Percentiles rank a stretch among this genome's conserved stretches.
phyloP scores from a whole-genome alignment of 805 yeast genomes.

The Ogataea minuta region DNA sequence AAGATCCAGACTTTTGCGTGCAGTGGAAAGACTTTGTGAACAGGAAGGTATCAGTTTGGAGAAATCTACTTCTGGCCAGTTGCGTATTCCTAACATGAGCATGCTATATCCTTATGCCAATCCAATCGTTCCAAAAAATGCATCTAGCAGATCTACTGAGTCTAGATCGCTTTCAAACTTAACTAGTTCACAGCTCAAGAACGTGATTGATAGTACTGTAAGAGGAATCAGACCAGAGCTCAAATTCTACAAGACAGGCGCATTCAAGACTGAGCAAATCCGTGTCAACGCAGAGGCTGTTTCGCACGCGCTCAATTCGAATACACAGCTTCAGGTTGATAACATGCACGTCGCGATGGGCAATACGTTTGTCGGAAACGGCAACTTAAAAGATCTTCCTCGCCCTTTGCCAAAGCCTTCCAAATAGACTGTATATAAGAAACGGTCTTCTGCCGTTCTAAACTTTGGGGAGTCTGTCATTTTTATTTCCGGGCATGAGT shows the following conservation, averaged over 20 bases:
- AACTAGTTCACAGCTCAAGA: constrained; percentile 21
- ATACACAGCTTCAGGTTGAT: constrained; percentile 33
- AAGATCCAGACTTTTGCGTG: constrained; percentile 30
- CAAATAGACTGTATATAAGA: constrained; percentile 11
- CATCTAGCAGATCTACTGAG: constrained; percentile 14
- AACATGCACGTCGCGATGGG: constrained; percentile 21
- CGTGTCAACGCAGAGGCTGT: constrained; percentile 32
- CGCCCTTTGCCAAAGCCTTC: constrained; percentile 10
- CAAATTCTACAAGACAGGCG: constrained; percentile 15
- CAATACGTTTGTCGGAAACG: constrained; percentile 22
- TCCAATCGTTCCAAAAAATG: constrained; percentile 21
- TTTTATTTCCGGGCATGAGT: background rate
- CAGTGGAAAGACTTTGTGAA: constrained; percentile 24
- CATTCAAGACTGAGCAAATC: constrained; percentile 26
- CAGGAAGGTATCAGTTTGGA: constrained; percentile 25
- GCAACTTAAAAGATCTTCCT: constrained; percentile 24
- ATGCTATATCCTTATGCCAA: constrained; percentile 28
- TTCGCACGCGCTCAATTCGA: constrained; percentile 30
- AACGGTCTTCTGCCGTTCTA: constrained; percentile 1
- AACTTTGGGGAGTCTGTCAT: background rate
- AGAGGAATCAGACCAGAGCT: constrained; percentile 30
- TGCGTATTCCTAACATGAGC: constrained; percentile 19
- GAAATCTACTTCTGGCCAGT: constrained; percentile 13
- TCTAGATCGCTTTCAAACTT: constrained; percentile 13
- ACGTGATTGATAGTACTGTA: constrained; percentile 27